A percentile compares a stretch with the other conserved stretches of the same genome.
These are phyloP conservation scores for Colletotrichum echinochloae DNA, from an alignment of 2,329 filamentous ascomycete species.

Conservation along the genomic window DNA sequence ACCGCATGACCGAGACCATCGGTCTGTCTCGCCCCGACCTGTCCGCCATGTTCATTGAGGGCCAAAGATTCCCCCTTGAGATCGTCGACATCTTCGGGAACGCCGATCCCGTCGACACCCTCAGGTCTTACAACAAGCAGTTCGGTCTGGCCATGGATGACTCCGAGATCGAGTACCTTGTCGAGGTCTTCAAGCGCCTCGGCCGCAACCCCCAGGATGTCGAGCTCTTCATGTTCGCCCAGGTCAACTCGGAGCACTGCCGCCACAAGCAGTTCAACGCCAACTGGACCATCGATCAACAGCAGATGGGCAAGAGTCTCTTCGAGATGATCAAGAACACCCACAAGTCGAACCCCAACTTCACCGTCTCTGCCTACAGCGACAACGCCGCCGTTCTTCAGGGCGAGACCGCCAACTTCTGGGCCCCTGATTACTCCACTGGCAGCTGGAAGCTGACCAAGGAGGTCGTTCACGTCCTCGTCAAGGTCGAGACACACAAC, in stretches of 20 bases:
- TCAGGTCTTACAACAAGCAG: constrained; percentile 85
- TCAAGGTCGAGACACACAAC: constrained; percentile 98
- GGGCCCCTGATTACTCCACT: constrained; percentile 88
- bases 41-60: constrained; percentile 82
- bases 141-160: constrained; percentile 89
- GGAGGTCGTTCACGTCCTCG: constrained; percentile 87
- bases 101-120: constrained; percentile 74
- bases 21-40: constrained; percentile 75
- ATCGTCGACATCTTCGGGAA: constrained; percentile 80
- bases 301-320: constrained; percentile 81
- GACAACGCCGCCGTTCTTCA: constrained; percentile 96
- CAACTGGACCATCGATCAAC: constrained; percentile 92
- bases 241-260: constrained; percentile 98
- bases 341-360: constrained; percentile 82
- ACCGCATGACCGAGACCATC: constrained; percentile 95
- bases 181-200: constrained; percentile 64
- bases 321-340: constrained; percentile 98
- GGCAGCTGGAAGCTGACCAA: constrained; percentile 90
- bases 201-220: constrained; percentile 83
- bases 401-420: constrained; percentile 76
- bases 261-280: constrained; percentile 94
- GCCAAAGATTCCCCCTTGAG: constrained; percentile 70
- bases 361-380: constrained; percentile 95
- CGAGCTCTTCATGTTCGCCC: constrained; percentile 99
- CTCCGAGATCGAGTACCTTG: constrained; percentile 92